Conservation (phyloP, 257 asterid genomes). For the Fraxinus quadrangulata region DNA sequence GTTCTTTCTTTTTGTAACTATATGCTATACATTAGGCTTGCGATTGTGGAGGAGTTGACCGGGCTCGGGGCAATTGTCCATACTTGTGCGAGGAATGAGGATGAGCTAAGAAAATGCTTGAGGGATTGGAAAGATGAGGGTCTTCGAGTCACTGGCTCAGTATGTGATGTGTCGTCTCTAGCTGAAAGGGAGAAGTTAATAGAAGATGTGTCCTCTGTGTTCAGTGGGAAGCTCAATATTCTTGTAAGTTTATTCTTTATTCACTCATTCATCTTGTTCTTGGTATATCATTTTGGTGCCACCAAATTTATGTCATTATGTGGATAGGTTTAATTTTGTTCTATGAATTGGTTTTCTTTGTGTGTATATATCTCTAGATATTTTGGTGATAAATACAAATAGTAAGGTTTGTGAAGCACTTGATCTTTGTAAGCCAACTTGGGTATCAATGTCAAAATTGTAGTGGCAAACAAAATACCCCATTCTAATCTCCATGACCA, state of each 20-base stretch:
- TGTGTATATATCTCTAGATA: neutral
- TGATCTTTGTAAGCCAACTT: neutral
- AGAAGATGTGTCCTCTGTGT: constrained; percentile 38
- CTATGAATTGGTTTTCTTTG: neutral
- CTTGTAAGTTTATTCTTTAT: constrained; percentile 43
- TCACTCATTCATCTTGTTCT: neutral
- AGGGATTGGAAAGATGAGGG: constrained; percentile 53
- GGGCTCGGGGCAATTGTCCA: constrained; percentile 63
- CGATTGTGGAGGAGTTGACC: constrained; percentile 70
- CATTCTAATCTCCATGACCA: neutral
- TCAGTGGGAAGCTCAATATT: constrained; percentile 59
- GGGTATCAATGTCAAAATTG: neutral
- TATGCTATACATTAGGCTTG: constrained; percentile 38
- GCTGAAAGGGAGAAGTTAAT: constrained; percentile 48
- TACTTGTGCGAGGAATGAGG: constrained; percentile 57
- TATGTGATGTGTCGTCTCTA: constrained; percentile 54
- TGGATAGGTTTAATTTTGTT: neutral
- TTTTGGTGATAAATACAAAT: neutral
- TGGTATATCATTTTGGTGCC: neutral
- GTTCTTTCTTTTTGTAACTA: constrained; percentile 15
- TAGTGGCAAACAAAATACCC: neutral
- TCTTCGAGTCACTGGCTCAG: constrained; percentile 54
- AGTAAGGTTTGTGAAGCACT: neutral
- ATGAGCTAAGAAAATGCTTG: constrained; percentile 52
- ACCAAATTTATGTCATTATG: too few relatives aligned